Base-by-base conservation (phyloP, 192 early-diverging fungal species). In the Globomyces pollinis-pini region DNA sequence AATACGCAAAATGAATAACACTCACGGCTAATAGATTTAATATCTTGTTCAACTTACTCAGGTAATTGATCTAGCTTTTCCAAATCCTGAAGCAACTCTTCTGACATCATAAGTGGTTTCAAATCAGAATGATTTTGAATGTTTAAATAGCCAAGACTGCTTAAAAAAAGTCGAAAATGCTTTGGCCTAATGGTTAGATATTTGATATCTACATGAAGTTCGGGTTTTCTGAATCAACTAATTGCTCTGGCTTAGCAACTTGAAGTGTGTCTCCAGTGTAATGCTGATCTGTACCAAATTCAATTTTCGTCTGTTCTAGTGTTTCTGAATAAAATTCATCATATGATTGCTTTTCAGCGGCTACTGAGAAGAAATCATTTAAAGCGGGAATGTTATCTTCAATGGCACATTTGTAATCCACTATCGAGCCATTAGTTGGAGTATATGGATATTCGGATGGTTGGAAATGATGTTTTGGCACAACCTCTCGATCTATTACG, bases 1-100 rank as follows among this genome's bases (percentile, higher is more conserved):
- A 86, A 75, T 1, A 86, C 78, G 6, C 75, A 73, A 29, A 86
- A 70, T 5, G 71, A 73, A 8, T 89, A 74, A 49, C 84, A 88
- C 45, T 91, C 88, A 68, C 75, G 41, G n/a, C 41, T 43, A 16
- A 16, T 6, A 16, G 7, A n/a, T 6, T 7, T 18, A n/a, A n/a
- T n/a, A n/a, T n/a, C n/a, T n/a, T n/a, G n/a, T n/a, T 12, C 41
- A 18, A 43, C 13, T 43, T 43, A 84, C 86, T 88, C 88, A 47
- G 81, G 76, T 24, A 90, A 43, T 12, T 39, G 56, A 61, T 91
- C 88, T 0, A 88, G 55, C 47, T 65, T 67, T 44, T 83, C 74
- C 13, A 91, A 60, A 51, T 91, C 85, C 18, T 66, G 64, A 41
- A 86, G 58, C 23, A 88, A 43, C 2, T 60, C 63, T 24, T 89